A percentile compares a stretch with the other conserved stretches of the same genome.
These are phyloP conservation scores for Friedmanniomyces simplex DNA, from an alignment of 495 filamentous ascomycete genomes.

Conservation along the genomic window DNA sequence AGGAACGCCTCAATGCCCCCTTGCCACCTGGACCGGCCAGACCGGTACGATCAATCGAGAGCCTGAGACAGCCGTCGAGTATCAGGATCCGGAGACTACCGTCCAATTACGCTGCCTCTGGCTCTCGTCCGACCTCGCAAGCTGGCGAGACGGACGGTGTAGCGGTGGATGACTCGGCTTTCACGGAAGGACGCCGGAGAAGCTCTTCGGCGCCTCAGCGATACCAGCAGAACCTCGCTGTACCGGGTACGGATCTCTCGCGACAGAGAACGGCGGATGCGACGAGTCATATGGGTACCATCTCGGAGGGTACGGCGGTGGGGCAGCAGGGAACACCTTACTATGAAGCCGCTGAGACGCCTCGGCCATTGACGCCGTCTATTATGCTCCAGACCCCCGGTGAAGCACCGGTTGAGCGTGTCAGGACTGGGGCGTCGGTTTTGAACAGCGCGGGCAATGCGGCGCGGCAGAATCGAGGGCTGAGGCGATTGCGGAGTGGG, in stretches of 20 bases:
- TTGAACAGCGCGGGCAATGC: constrained; percentile 15
- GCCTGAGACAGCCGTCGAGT: constrained; percentile 13
- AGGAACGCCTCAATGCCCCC: background rate
- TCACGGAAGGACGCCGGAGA: constrained; percentile 13
- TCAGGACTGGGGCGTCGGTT: constrained; percentile 2
- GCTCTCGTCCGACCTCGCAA: background rate
- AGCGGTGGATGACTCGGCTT: background rate
- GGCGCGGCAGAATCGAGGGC: constrained; percentile 8
- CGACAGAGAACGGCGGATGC: constrained; percentile 9
- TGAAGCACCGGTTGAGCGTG: background rate
- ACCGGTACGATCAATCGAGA: constrained; percentile 1
- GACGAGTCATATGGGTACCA: constrained; percentile 4
- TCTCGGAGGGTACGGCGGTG: background rate
- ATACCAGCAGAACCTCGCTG: background rate
- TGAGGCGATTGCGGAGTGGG: constrained; percentile 7
- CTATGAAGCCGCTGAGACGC: background rate
- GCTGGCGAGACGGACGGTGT: background rate
- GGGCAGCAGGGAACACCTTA: background rate
- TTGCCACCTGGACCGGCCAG: background rate
- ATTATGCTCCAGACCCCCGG: background rate
- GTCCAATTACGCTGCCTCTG: background rate
- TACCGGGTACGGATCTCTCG: background rate
- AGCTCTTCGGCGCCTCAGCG: constrained; percentile 21
- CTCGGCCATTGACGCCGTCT: background rate
- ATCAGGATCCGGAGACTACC: constrained; percentile 17